Base-by-base conservation (phyloP, 495 filamentous ascomycete species). In the Penicillium taxi region DNA sequence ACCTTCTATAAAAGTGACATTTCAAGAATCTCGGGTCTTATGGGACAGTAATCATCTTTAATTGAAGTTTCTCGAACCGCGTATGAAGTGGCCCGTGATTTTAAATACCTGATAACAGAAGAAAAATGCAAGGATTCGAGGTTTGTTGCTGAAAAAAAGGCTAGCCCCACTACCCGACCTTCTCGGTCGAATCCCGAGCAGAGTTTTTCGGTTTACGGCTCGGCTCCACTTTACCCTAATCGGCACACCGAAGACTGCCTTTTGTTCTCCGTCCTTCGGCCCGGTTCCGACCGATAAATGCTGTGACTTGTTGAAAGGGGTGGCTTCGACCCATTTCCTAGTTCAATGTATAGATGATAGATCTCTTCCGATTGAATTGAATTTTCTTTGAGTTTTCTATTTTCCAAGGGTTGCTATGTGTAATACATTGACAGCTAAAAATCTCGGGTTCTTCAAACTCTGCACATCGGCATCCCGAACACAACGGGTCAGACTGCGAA, bases 231-330 rank as follows among this genome's bases (percentile, higher is more conserved):
- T 5, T 26, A 26, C n/a, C 38, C 49, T 39, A 26, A 47, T 56
- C 52, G 52, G 52, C 49, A 56, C 50, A 56, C 53, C 53, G 53
- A 56, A n/a, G n/a, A n/a, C n/a, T n/a, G n/a, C n/a, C n/a, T n/a
- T n/a, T n/a, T n/a, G n/a, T n/a, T n/a, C n/a, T n/a, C n/a, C n/a
- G n/a, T n/a, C n/a, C n/a, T n/a, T n/a, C n/a, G n/a, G n/a, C n/a
- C n/a, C n/a, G n/a, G n/a, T n/a, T n/a, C n/a, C n/a, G n/a, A n/a
- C n/a, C n/a, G n/a, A n/a, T n/a, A n/a, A n/a, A n/a, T n/a, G n/a
- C n/a, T n/a, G n/a, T n/a, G n/a, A n/a, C n/a, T n/a, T n/a, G n/a
- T n/a, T n/a, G n/a, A n/a, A n/a, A n/a, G n/a, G n/a, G n/a, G n/a
- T n/a, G n/a, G n/a, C n/a, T n/a, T n/a, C n/a, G n/a, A n/a, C n/a